Conservation (phyloP, 441 rosid genomes). For the Pelargonium myrrhifolium region DNA sequence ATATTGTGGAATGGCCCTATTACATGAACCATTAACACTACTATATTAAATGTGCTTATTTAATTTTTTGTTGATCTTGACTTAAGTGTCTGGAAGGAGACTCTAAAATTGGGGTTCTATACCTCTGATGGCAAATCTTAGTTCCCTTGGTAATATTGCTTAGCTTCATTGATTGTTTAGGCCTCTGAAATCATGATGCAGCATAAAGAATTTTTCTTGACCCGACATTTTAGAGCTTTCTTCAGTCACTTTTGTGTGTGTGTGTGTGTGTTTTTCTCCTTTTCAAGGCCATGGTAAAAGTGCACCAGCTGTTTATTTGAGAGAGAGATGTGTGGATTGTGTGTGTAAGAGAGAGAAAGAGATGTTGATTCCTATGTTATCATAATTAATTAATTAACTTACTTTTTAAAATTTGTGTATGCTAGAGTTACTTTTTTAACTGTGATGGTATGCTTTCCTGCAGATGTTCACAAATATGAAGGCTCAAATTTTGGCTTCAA, state of each 20-base stretch:
- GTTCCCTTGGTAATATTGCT: not conserved
- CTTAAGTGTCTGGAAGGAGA: not conserved
- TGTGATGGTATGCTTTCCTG: conserved; percentile 20
- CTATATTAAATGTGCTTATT: no score
- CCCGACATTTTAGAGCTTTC: no score
- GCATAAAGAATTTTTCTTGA: not conserved
- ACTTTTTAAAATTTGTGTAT: not conserved
- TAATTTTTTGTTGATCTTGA: not conserved
- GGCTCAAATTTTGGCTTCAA: conserved; percentile 83
- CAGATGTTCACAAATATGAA: conserved; percentile 85
- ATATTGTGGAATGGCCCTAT: no score
- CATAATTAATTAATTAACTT: not conserved
- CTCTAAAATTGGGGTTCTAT: not conserved
- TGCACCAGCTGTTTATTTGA: not conserved
- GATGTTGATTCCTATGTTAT: not conserved
- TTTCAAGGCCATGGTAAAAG: not conserved
- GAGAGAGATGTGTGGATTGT: no score
- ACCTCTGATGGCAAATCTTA: not conserved
- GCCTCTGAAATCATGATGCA: not conserved
- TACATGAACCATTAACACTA: no score
- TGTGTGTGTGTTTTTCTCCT: not conserved
- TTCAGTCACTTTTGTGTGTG: not conserved
- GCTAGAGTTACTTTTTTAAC: not conserved
- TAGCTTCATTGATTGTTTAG: not conserved
- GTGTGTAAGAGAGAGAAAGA: not conserved